Percentiles rank a stretch among this genome's conserved stretches.
Evolutionary conservation across 2,329 filamentous ascomycete species (phyloP).

Genomic region (Trichoderma guizhouense): DNA sequence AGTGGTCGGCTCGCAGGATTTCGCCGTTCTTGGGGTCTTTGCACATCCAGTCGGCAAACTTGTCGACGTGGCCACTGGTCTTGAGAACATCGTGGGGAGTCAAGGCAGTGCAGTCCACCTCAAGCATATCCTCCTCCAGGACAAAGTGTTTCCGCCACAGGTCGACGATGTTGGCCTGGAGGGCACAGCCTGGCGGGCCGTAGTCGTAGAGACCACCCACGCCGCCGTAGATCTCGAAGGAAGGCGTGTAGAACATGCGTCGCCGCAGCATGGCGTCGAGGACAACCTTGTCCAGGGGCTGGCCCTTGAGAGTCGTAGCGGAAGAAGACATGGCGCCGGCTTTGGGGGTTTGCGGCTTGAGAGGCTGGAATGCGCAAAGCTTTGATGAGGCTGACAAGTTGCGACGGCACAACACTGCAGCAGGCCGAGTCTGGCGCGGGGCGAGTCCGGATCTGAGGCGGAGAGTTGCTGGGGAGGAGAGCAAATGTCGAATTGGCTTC

Average conservation of each 20-base stretch:
- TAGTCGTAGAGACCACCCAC: slow-evolving; percentile 90
- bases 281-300: slow-evolving; percentile 77
- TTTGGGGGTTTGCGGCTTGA: slow-evolving; percentile 25
- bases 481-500: slow-evolving; percentile 26
- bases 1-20: slow-evolving; percentile 91
- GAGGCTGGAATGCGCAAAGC: slow-evolving; percentile 30
- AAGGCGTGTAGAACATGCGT: slow-evolving; percentile 89
- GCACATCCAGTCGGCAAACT: slow-evolving; percentile 99
- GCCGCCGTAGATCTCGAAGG: slow-evolving; percentile 93
- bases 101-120: slow-evolving; percentile 90
- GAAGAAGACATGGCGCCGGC: slow-evolving; percentile 44
- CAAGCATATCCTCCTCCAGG: slow-evolving; percentile 89
- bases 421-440: slow-evolving; percentile 21
- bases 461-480: slow-evolving; percentile 16
- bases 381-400: slow-evolving; percentile 30
- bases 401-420: slow-evolving; percentile 25
- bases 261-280: slow-evolving; percentile 85
- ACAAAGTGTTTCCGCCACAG: slow-evolving; percentile 92
- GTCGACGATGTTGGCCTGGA: slow-evolving; percentile 85
- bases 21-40: slow-evolving; percentile 97
- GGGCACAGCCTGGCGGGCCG: slow-evolving; percentile 80
- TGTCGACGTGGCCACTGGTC: slow-evolving; percentile 94
- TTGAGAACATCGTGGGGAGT: slow-evolving; percentile 93
- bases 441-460: slow-evolving; percentile 8
- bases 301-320: slow-evolving; percentile 78